Percentiles rank a stretch among this genome's conserved stretches.
Conservation (phyloP, 192 early-diverging fungal genomes). For the Entophlyctis luteolus region DNA sequence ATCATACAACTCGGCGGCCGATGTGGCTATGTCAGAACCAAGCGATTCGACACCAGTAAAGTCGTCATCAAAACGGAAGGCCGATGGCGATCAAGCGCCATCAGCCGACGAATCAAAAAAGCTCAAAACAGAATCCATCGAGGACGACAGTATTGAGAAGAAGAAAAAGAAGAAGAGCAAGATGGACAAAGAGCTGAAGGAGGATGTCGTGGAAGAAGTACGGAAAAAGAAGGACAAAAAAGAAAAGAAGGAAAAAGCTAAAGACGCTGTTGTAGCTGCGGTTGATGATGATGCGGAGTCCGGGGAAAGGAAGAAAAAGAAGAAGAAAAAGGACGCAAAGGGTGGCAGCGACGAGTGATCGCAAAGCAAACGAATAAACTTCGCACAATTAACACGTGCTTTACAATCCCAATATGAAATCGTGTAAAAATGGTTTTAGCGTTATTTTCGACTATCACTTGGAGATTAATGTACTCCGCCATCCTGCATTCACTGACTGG, state of each 20-base stretch:
- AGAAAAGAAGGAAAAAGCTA: conserved; percentile 12
- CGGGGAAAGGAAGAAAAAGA: conserved; percentile 34
- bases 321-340: conserved; percentile 38
- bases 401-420: too few species aligned
- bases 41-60: conserved; percentile 43
- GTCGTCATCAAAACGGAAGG: conserved; percentile 42
- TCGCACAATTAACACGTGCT: too few species aligned
- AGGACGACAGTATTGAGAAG: conserved; percentile 40
- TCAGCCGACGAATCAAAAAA: too few species aligned
- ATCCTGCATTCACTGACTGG: too few species aligned
- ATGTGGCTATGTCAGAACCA: conserved; percentile 39
- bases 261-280: not conserved
- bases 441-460: too few species aligned
- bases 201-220: conserved; percentile 46
- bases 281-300: not conserved
- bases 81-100: conserved; percentile 38
- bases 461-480: too few species aligned
- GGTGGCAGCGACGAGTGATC: conserved; percentile 27
- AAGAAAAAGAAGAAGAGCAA: conserved; percentile 46
- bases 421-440: too few species aligned
- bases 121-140: too few species aligned
- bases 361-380: too few species aligned
- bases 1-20: conserved; percentile 46
- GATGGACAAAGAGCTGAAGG: conserved; percentile 46
- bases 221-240: conserved; percentile 27